Percentiles rank a stretch among this genome's conserved stretches.
Evolutionary conservation across 495 filamentous ascomycete genomes (phyloP).

Genomic region (Hypoxylon rickii): DNA sequence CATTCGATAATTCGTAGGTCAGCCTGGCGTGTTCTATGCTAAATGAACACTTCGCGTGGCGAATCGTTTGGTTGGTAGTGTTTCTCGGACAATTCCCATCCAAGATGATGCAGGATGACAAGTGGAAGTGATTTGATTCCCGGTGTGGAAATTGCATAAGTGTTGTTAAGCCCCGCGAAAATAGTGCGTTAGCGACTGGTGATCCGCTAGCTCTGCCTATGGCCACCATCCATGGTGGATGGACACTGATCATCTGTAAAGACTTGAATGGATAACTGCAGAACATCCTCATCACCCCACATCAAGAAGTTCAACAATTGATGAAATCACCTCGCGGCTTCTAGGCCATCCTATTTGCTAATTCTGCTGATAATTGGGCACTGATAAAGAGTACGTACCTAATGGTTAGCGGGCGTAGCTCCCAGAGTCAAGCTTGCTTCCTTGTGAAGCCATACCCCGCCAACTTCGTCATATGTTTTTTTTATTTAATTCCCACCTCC

Average conservation of each 20-base stretch:
- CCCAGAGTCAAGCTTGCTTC: conserved; percentile 3
- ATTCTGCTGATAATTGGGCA: no score
- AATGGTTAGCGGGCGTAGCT: conserved; percentile 7
- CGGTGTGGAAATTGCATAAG: conserved; percentile 1
- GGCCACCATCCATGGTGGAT: no score
- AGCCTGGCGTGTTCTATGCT: conserved; percentile 4
- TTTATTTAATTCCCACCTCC: conserved; percentile 13
- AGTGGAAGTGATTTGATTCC: background rate
- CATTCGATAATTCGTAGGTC: conserved; percentile 1
- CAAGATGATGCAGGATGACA: conserved; percentile 12
- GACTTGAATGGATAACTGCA: no score
- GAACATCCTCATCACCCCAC: no score
- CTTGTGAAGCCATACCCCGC: conserved; percentile 16
- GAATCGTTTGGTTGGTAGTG: conserved; percentile 20
- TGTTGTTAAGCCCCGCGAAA: no score
- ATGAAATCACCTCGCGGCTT: background rate
- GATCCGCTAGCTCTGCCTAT: no score
- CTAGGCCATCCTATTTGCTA: background rate
- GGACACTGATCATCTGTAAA: no score
- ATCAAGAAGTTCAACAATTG: no score
- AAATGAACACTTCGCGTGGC: conserved; percentile 20
- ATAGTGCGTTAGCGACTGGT: no score
- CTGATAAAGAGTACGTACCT: no score
- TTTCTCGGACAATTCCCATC: background rate
- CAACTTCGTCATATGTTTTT: conserved; percentile 37